Evolutionary conservation across 176 grass and related monocot genomes (phyloP).

Genomic region (Calamus simplicifolius): DNA sequence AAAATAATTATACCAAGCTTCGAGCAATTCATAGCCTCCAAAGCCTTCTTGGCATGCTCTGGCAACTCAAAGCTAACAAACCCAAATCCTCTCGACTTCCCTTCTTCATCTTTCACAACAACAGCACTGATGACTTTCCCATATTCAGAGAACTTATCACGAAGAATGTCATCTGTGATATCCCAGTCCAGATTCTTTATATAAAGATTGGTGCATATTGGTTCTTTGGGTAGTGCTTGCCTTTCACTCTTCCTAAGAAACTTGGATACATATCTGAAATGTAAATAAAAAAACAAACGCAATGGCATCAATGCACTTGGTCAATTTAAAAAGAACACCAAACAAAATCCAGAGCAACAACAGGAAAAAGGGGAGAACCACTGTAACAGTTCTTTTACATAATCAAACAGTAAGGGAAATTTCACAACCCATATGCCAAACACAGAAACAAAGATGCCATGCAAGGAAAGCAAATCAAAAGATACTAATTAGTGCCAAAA

Average conservation of each 20-base stretch:
- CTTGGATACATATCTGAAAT: slow-evolving; percentile 11
- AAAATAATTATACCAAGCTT: slow-evolving; percentile 2
- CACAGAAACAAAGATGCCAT: too few species aligned
- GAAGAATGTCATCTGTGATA: slow-evolving; percentile 13
- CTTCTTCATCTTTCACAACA: slow-evolving; percentile 22
- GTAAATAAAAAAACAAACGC: background rate
- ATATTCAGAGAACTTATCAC: slow-evolving; percentile 17
- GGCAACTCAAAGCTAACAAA: slow-evolving; percentile 18
- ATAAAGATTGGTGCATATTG: background rate
- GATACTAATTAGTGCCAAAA: too few species aligned
- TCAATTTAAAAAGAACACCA: background rate
- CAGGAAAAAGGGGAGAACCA: too few species aligned
- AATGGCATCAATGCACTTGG: too few species aligned
- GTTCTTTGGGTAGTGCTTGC: background rate
- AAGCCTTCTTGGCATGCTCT: slow-evolving; percentile 9
- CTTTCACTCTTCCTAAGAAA: slow-evolving; percentile 5
- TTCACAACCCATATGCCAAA: too few species aligned
- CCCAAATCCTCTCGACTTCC: slow-evolving; percentile 28
- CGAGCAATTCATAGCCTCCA: background rate
- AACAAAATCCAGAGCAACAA: background rate
- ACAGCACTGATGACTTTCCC: slow-evolving; percentile 20
- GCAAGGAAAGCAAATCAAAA: too few species aligned
- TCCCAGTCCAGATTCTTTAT: slow-evolving; percentile 26
- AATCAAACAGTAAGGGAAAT: too few species aligned
- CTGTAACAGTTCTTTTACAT: too few species aligned